These are phyloP conservation scores for Pholiota adiposa DNA, from an alignment of 1,284 basidiomycete species.

Conservation along the genomic window DNA sequence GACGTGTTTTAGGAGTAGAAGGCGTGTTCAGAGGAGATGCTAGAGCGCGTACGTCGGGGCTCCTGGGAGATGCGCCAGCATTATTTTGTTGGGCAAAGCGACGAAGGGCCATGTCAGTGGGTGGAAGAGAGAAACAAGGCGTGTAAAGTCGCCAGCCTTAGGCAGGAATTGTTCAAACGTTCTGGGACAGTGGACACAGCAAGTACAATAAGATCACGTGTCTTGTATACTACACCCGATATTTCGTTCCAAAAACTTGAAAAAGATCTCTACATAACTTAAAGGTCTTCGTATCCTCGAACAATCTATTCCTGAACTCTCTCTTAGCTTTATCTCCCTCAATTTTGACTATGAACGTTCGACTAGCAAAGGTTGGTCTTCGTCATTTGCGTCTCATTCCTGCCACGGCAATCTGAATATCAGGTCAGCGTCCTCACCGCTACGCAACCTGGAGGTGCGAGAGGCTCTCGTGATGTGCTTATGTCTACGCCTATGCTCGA, in stretches of 20 bases:
- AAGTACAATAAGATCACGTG: conserved; percentile 26
- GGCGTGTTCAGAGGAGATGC: conserved; percentile 22
- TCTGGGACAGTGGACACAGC: conserved; percentile 18
- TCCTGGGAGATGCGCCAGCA: conserved; percentile 41
- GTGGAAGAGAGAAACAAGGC: conserved; percentile 16
- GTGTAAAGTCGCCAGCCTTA: conserved; percentile 8
- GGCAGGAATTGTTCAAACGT: conserved; percentile 8
- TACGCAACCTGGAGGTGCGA: background rate
- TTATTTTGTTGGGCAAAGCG: conserved; percentile 56
- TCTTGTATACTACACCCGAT: conserved; percentile 4
- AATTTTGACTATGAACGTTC: conserved; percentile 32
- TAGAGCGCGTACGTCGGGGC: conserved; percentile 18
- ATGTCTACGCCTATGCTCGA: no score
- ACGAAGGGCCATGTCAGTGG: conserved; percentile 49
- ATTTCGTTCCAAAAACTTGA: no score
- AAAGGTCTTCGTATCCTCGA: no score
- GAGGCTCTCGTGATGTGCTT: background rate
- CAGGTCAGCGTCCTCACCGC: conserved; percentile 17
- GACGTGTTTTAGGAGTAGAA: conserved; percentile 46
- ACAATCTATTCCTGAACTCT: no score
- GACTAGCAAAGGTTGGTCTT: conserved; percentile 33
- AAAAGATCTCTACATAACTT: background rate
- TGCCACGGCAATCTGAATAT: conserved; percentile 23
- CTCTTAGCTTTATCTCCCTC: no score
- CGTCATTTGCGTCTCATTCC: conserved; percentile 1